Base-by-base conservation (phyloP, 805 yeast species). In the Wickerhamomyces rabaulensis region DNA sequence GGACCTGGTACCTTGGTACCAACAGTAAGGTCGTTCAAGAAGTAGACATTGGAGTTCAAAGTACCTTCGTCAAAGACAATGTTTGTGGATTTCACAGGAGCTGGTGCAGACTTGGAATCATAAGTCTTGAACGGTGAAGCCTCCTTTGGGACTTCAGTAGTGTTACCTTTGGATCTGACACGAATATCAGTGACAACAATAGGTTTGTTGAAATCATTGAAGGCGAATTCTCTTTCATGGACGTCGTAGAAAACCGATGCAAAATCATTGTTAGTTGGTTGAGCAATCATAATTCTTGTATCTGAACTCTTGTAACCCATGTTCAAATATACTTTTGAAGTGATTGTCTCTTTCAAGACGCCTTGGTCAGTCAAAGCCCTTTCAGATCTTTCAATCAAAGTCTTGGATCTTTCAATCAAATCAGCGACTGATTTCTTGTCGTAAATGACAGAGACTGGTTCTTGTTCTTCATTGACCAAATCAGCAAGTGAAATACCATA, bases 291-390 rank as follows among this genome's bases (percentile, higher is more conserved):
- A 42, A 74, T 63, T 52, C 70, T 71, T 16, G 79, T 74, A 54
- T 75, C 77, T 3, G 76, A 68, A 7, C 78, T 77, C 42, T 61
- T 66, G 52, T 70, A 74, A 41, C 75, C 66, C 74, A 74, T 68
- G 48, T 73, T 68, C 51, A 73, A 63, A 49, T 58, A 65, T 9
- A 66, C 60, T 2, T 51, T 51, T 7, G 55, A 48, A 25, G 42
- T 50, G 25, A 57, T 49, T 3, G 55, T 46, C 47, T 65, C 68
- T 15, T 50, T 43, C 41, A 48, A 38, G n/a, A 52, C 56, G 43
- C 65, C 57, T 61, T 66, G 52, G 48, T 54, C 21, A 12, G 27
- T 42, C n/a, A 58, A 46, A 3, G 46, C 43, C 5, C 20, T 40
- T 16, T 47, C 25, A 1, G 58, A 53, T 43, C 39, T 52, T 17